These are phyloP conservation scores for Podaxis sp. DNA, from an alignment of 768 basidiomycete species.

Conservation along the genomic window DNA sequence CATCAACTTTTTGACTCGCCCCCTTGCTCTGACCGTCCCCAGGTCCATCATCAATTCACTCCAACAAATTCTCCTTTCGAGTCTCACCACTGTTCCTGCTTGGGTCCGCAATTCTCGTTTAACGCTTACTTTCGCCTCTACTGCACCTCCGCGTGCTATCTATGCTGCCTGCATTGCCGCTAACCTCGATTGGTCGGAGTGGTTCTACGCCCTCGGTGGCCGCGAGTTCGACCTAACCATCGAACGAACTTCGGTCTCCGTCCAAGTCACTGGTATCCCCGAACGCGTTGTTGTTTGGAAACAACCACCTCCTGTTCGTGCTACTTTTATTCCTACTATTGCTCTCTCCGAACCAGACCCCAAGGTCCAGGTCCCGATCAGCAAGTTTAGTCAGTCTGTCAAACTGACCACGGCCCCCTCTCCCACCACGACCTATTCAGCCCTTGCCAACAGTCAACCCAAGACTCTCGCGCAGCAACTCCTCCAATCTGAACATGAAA, in stretches of 20 bases:
- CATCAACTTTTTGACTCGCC: constrained; percentile 35
- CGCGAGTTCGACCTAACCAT: constrained; percentile 35
- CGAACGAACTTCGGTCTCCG: constrained; percentile 25
- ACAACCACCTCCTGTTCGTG: constrained; percentile 28
- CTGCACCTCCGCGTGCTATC: constrained; percentile 33
- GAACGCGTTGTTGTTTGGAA: constrained; percentile 17
- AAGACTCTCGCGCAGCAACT: constrained; percentile 34
- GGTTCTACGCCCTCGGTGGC: constrained; percentile 33
- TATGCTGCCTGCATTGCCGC: constrained; percentile 32
- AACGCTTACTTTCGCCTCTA: constrained; percentile 27
- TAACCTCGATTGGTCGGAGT: constrained; percentile 32
- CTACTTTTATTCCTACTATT: constrained; percentile 18
- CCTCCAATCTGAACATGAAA: constrained; percentile 28
- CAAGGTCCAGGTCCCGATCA: constrained; percentile 24
- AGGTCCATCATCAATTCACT: constrained; percentile 23
- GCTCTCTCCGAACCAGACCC: constrained; percentile 17
- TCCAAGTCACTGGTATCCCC: constrained; percentile 25
- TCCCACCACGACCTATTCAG: constrained; percentile 20
- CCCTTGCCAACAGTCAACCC: constrained; percentile 20
- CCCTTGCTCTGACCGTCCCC: constrained; percentile 28
- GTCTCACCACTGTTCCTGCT: constrained; percentile 24
- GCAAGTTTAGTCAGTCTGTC: constrained; percentile 24
- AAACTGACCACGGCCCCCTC: constrained; percentile 16
- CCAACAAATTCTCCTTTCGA: constrained; percentile 30
- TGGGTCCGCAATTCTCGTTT: constrained; percentile 19